Conservation (phyloP, 768 basidiomycete species). For the Hydnomerulius pinastri region DNA sequence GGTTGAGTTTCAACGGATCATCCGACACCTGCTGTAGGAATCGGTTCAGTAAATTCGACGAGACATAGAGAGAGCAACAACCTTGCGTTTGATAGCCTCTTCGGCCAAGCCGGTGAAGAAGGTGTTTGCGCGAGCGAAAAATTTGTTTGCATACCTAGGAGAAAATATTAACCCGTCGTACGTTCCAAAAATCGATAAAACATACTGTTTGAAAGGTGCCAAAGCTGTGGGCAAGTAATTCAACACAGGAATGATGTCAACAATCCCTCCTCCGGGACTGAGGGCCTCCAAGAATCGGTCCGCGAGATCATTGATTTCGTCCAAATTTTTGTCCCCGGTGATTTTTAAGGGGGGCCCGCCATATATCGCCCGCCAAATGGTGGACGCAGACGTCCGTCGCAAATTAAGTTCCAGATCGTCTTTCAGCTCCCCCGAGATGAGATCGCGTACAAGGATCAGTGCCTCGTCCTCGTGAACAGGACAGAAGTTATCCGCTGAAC, state of each 20-base stretch:
- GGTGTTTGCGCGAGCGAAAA: conserved; percentile 5
- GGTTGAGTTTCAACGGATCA: conserved; percentile 6
- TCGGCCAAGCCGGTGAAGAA: conserved; percentile 4
- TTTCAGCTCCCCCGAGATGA: conserved; percentile 1
- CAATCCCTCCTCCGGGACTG: conserved; percentile 8
- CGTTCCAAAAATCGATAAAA: neutral
- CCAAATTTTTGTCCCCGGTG: conserved; percentile 6
- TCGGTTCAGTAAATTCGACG: too few relatives aligned
- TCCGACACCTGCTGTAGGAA: conserved; percentile 1
- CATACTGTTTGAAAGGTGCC: conserved; percentile 11
- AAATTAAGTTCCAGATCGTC: conserved; percentile 7
- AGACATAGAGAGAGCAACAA: neutral
- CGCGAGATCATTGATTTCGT: conserved; percentile 3
- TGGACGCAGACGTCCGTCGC: conserved; percentile 7
- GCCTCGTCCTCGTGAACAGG: conserved; percentile 11
- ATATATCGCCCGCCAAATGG: conserved; percentile 6
- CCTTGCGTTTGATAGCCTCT: conserved; percentile 10
- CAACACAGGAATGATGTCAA: conserved; percentile 6
- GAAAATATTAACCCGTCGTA: too few relatives aligned
- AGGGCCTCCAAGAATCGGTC: conserved; percentile 1
- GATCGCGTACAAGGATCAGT: conserved; percentile 6
- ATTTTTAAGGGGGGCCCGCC: conserved; percentile 6
- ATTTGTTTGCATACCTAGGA: conserved; percentile 9
- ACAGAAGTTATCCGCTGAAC: neutral
- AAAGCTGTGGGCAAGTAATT: conserved; percentile 3